These are phyloP conservation scores for Calocybe indica DNA, from an alignment of 768 basidiomycete genomes.

Conservation along the genomic window DNA sequence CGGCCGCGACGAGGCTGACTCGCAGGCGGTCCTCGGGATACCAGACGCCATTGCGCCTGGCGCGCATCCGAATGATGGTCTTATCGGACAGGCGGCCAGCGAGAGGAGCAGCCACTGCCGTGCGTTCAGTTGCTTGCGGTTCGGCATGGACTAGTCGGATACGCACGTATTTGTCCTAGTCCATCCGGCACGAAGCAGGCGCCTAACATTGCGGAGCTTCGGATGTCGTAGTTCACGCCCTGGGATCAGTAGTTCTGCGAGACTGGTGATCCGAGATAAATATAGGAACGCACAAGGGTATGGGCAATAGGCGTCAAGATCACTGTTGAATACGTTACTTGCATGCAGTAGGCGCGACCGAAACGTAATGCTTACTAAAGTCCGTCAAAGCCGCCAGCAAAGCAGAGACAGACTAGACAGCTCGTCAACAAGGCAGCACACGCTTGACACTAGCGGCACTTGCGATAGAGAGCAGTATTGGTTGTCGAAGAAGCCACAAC, in stretches of 20 bases:
- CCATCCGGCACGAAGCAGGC: not conserved
- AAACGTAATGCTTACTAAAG: slow-evolving; percentile 20
- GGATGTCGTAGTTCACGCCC: not conserved
- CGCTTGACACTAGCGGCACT: slow-evolving; percentile 10
- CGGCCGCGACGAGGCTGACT: slow-evolving; percentile 29
- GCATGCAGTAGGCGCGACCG: slow-evolving; percentile 22
- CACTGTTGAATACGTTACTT: slow-evolving; percentile 13
- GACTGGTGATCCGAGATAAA: no score
- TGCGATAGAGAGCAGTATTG: slow-evolving; percentile 36
- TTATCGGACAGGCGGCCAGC: slow-evolving; percentile 40
- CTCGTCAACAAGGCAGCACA: not conserved
- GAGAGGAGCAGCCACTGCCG: slow-evolving; percentile 39
- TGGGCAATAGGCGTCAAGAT: slow-evolving; percentile 27
- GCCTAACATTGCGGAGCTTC: not conserved
- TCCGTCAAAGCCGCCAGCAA: slow-evolving; percentile 17
- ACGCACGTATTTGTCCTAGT: not conserved
- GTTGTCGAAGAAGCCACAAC: slow-evolving; percentile 33
- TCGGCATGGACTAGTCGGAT: not conserved
- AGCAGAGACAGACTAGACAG: slow-evolving; percentile 6
- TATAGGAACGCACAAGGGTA: slow-evolving; percentile 1
- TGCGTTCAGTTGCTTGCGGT: not conserved
- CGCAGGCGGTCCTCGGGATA: slow-evolving; percentile 49
- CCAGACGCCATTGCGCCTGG: slow-evolving; percentile 35
- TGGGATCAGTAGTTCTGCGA: not conserved
- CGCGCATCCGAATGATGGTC: slow-evolving; percentile 29